A percentile compares a stretch with the other conserved stretches of the same genome.
Evolutionary conservation across 352 stramenopile species (phyloP).

Genomic region (Peronosclerospora sorghi): DNA sequence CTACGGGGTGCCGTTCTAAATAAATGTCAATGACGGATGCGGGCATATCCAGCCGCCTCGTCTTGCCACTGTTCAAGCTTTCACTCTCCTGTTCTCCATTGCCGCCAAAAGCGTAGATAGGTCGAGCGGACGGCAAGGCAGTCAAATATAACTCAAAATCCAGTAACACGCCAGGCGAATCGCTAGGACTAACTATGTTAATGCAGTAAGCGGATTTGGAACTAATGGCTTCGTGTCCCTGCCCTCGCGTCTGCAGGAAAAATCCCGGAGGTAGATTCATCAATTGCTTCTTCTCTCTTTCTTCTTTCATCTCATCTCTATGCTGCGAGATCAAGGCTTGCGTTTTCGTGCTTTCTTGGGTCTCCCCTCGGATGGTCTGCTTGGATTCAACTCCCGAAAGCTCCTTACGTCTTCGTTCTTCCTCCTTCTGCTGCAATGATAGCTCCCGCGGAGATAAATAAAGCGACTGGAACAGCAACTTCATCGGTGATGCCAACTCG

Average conservation of each 20-base stretch:
- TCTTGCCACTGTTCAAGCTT: conserved; percentile 2
- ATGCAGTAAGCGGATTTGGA: conserved; percentile 64
- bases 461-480: conserved; percentile 67
- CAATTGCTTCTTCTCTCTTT: conserved; percentile 14
- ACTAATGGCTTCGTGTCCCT: conserved; percentile 56
- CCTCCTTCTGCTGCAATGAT: conserved; percentile 28
- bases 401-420: conserved; percentile 10
- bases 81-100: conserved; percentile 22
- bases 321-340: conserved; percentile 3
- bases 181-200: conserved; percentile 54
- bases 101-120: conserved; percentile 36
- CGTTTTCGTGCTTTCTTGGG: conserved; percentile 10
- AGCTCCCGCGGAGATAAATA: conserved; percentile 58
- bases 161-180: conserved; percentile 44
- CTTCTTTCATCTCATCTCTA: conserved; percentile 5
- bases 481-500: conserved; percentile 49
- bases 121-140: conserved; percentile 49
- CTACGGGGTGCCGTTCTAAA: conserved; percentile 57
- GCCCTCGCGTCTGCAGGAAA: conserved; percentile 59
- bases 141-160: conserved; percentile 71
- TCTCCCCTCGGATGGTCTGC: conserved; percentile 7
- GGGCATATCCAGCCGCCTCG: conserved; percentile 34
- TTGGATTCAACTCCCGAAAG: conserved; percentile 14
- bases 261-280: conserved; percentile 39
- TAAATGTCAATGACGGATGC: conserved; percentile 73